Evolutionary conservation across 2,329 filamentous ascomycete genomes (phyloP).

Genomic region (Canariomyces notabilis): DNA sequence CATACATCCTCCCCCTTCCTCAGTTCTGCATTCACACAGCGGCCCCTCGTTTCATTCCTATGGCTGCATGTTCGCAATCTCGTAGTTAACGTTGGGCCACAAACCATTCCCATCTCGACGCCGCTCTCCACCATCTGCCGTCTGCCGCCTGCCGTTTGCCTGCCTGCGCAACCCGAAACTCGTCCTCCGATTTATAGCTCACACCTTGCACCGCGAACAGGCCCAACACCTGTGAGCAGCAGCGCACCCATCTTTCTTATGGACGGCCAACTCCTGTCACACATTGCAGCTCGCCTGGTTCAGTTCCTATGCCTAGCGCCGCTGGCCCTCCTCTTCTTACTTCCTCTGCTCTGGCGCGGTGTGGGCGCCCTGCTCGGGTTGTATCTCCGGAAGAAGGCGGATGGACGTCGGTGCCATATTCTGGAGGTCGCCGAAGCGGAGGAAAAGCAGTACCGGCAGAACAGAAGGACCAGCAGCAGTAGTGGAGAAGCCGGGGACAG

Average conservation of each 20-base stretch:
- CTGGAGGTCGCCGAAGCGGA: conserved; percentile 47
- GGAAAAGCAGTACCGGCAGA: conserved; percentile 35
- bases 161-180: too few species aligned
- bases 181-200: too few species aligned
- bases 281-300: conserved; percentile 4
- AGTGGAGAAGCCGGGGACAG: conserved; percentile 36
- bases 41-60: too few species aligned
- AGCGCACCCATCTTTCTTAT: conserved; percentile 9
- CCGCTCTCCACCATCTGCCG: too few species aligned
- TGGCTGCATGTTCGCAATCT: too few species aligned
- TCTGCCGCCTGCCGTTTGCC: too few species aligned
- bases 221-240: not conserved
- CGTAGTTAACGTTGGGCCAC: too few species aligned
- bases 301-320: conserved; percentile 11
- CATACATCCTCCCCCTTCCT: too few species aligned
- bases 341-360: conserved; percentile 35
- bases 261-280: conserved; percentile 8
- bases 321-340: conserved; percentile 11
- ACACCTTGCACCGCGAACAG: not conserved
- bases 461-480: conserved; percentile 30
- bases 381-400: conserved; percentile 58
- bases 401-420: conserved; percentile 55
- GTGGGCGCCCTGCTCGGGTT: conserved; percentile 49
- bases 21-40: too few species aligned
- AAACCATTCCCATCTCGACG: too few species aligned